phyloP scores from a whole-genome alignment of 306 rosid species.

The Corylus avellana region DNA sequence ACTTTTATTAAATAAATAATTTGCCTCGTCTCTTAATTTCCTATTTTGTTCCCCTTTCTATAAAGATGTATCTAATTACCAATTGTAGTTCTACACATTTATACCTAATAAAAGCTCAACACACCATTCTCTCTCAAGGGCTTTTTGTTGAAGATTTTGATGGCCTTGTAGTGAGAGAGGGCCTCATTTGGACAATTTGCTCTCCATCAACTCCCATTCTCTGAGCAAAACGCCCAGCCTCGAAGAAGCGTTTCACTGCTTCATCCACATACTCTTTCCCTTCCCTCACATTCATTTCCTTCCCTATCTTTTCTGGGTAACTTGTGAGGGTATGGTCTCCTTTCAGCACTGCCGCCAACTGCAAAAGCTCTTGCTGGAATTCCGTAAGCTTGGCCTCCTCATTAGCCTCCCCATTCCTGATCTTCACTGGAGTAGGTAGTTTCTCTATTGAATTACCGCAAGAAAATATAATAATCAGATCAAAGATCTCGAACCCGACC shows the following conservation, averaged over 20 bases:
- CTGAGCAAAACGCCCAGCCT: constrained; percentile 68
- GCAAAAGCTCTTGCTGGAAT: constrained; percentile 81
- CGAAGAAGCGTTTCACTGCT: constrained; percentile 66
- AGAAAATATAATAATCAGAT: too few relatives aligned
- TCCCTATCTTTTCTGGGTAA: constrained; percentile 57
- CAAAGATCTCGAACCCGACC: too few relatives aligned
- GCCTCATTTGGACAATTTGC: constrained; percentile 82
- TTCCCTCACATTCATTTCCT: constrained; percentile 69
- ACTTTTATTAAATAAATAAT: neutral
- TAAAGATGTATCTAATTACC: neutral
- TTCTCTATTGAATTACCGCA: constrained; percentile 17
- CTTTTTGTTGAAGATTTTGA: constrained; percentile 33
- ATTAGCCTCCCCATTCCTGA: constrained; percentile 51
- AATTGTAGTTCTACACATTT: neutral
- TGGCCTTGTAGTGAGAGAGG: constrained; percentile 76
- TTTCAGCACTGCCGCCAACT: constrained; percentile 75
- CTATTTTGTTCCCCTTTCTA: neutral
- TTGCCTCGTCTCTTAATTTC: neutral
- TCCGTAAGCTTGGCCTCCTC: constrained; percentile 63
- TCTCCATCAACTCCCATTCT: constrained; percentile 78
- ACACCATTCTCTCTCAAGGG: constrained; percentile 19
- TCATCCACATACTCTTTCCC: constrained; percentile 72
- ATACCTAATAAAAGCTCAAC: neutral
- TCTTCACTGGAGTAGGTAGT: constrained; percentile 61
- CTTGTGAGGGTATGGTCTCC: constrained; percentile 73